Evolutionary conservation across 495 filamentous ascomycete species (phyloP).

Genomic region (Neurospora sp.): DNA sequence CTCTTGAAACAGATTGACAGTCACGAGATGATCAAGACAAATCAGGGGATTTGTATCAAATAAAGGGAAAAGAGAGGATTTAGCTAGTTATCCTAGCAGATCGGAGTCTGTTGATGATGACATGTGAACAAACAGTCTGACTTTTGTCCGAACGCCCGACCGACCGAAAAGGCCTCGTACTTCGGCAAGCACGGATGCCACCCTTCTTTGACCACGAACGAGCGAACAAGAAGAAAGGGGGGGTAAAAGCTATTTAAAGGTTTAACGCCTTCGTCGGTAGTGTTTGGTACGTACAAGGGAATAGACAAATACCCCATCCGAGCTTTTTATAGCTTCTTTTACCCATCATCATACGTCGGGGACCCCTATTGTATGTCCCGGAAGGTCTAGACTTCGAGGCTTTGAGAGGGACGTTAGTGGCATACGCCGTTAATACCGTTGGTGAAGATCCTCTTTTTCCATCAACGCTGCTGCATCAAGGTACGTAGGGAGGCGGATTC

Average conservation of each 20-base stretch:
- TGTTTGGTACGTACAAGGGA: not conserved
- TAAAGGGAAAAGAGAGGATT: not conserved
- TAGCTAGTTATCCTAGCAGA: not conserved
- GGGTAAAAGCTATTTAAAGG: not conserved
- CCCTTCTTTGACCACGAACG: not conserved
- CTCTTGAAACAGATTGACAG: not conserved
- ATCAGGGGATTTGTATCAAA: too few species aligned
- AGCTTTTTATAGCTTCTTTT: not conserved
- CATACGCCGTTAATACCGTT: not conserved
- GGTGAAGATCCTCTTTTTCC: not conserved
- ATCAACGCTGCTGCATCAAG: not conserved
- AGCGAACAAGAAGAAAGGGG: not conserved
- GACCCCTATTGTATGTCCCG: not conserved
- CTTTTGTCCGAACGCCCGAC: not conserved
- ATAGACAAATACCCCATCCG: not conserved
- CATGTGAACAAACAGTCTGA: not conserved
- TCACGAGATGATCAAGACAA: not conserved
- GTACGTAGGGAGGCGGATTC: not conserved
- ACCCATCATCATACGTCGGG: not conserved
- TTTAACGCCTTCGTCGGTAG: not conserved
- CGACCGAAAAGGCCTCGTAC: not conserved
- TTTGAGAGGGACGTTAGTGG: not conserved
- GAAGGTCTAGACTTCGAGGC: not conserved
- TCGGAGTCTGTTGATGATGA: not conserved
- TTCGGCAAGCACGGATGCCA: not conserved